Evolutionary conservation across 768 basidiomycete genomes (phyloP).

Genomic region (Naganishia kalamii): DNA sequence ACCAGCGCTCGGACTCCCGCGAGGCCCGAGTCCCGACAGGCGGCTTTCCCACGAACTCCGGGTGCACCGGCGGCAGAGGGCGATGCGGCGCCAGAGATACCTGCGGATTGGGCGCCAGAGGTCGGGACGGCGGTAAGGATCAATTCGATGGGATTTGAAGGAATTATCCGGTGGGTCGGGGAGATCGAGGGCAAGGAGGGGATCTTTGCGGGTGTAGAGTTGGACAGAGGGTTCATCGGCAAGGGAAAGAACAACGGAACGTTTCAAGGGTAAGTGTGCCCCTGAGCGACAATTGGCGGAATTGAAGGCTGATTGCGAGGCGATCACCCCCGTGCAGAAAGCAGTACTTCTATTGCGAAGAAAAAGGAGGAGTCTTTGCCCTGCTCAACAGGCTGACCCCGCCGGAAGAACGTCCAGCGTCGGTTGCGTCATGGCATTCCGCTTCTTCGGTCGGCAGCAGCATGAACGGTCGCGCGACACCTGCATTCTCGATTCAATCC

Average conservation of each 20-base stretch:
- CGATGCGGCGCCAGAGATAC: conserved; percentile 10
- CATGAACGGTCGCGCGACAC: conserved; percentile 28
- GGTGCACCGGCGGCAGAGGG: neutral
- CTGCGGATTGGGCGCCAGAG: conserved; percentile 45
- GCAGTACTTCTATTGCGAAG: conserved; percentile 77
- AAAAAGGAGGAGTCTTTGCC: conserved; percentile 85
- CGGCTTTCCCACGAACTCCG: neutral
- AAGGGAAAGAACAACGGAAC: conserved; percentile 93
- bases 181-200: conserved; percentile 83
- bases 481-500: conserved; percentile 19
- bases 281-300: no score
- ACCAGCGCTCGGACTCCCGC: neutral
- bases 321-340: conserved; percentile 51
- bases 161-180: conserved; percentile 70
- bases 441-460: conserved; percentile 51
- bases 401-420: conserved; percentile 71
- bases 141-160: conserved; percentile 79
- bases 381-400: conserved; percentile 71
- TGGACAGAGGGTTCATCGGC: conserved; percentile 74
- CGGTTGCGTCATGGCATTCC: conserved; percentile 63
- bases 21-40: neutral
- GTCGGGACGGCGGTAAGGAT: conserved; percentile 78
- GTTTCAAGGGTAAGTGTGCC: conserved; percentile 68
- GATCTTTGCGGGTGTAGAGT: conserved; percentile 87
- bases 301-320: no score